These are phyloP conservation scores for Cryphonectria naterciae DNA, from an alignment of 2,329 filamentous ascomycete species.

Conservation along the genomic window DNA sequence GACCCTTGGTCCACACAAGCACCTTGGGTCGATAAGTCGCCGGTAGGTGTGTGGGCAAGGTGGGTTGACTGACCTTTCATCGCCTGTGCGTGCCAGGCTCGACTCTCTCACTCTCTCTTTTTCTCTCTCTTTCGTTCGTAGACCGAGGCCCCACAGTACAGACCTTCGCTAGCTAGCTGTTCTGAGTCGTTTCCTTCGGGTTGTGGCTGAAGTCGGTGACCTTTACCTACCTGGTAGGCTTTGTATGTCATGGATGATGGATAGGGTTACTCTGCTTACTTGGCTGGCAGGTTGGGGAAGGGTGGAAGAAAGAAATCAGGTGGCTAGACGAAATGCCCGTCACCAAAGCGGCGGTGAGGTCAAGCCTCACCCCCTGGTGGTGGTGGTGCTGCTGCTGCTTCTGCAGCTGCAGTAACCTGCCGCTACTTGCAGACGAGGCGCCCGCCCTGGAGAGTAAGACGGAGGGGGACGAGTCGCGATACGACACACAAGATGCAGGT, in stretches of 20 bases:
- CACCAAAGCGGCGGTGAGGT: conserved; percentile 1
- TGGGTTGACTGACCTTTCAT: background rate
- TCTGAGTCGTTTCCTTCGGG: background rate
- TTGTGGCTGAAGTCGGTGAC: background rate
- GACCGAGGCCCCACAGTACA: background rate
- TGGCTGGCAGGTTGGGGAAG: background rate
- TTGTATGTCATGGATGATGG: background rate
- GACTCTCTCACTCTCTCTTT: background rate
- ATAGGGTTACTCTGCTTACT: background rate
- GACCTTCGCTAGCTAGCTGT: background rate
- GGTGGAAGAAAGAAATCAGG: background rate
- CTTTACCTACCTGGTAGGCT: background rate
- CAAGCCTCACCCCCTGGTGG: background rate
- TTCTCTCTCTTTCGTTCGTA: background rate
- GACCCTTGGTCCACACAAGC: background rate
- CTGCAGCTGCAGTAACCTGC: background rate
- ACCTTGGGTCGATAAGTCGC: background rate
- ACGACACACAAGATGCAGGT: background rate
- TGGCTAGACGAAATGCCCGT: background rate
- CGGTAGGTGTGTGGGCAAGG: background rate
- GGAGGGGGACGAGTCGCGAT: background rate
- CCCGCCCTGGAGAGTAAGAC: background rate
- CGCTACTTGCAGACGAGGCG: background rate
- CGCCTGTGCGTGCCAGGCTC: background rate
- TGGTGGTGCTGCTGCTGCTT: too few species aligned